Evolutionary conservation across 2,329 filamentous ascomycete genomes (phyloP), one percentile per base, ranked within the genome.

Genomic region (Trichoderma cornu-damae): DNA sequence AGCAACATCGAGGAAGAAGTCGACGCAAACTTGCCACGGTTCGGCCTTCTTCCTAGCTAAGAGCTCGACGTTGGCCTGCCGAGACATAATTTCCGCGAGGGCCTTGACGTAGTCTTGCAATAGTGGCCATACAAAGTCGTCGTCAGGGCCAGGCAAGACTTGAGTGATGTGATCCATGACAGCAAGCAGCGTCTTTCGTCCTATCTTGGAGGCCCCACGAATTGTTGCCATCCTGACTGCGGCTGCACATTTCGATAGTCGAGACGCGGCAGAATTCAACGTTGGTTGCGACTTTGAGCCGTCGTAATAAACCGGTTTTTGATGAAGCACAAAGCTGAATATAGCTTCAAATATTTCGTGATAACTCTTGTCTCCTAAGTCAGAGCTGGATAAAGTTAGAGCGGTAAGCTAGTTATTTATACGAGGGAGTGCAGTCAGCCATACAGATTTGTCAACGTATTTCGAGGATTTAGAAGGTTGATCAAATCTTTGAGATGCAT

Each of bases 81-180:
- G 83, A 40, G 84, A 82, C 16, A 97, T 79, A 3, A 96, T 72
- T 26, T 81, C 78, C 4, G 81, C 77, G 62, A 99, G 74, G 18
- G 85, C 82, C 73, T 89, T 96, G 63, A 89, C 79, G 68, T 96
- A 96, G 66, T 94, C 85, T 48, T 85, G 79, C 22, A 85, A 74
- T 4, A 99, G 77, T 11, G 88, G 86, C 58, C 85, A 79, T 61
- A 90, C 84, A 54, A 87, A 82, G 2, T 77, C 79, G 12, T 84
- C 84, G 54, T 85, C 81, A 3, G 73, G 72, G 0, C 77, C 80
- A 2, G 85, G 82, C 3, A 96, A 77, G 16, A 85, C 84, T 62
- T 96, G 85, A 3, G 84, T 86, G 60, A 97, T 87, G 71, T 96
- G 91, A 62, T 90, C 85, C 62, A 96, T 77, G 14, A 96, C 75